Evolutionary conservation across 257 asterid species (phyloP).

Genomic region (Datura wrightii): DNA sequence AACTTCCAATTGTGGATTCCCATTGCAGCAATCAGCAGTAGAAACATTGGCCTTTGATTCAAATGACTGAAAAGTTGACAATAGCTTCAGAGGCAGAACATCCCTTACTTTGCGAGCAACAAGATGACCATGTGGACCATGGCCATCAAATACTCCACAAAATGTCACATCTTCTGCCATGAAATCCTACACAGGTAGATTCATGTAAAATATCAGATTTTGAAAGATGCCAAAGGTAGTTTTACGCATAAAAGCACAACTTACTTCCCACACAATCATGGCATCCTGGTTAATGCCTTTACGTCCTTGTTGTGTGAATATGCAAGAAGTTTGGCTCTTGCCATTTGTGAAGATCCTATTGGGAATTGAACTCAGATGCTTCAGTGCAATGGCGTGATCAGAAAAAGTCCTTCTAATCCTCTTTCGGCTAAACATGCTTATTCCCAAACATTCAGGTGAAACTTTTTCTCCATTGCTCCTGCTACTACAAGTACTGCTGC

Average conservation of each 20-base stretch:
- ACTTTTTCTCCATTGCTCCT: slow-evolving; percentile 72
- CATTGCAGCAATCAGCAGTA: slow-evolving; percentile 63
- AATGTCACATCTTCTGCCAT: slow-evolving; percentile 82
- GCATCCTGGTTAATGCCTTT: slow-evolving; percentile 98
- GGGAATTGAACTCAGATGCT: slow-evolving; percentile 73
- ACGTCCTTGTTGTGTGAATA: slow-evolving; percentile 97
- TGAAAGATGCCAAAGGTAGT: background rate
- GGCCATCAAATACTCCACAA: slow-evolving; percentile 97
- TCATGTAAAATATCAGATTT: slow-evolving; percentile 13
- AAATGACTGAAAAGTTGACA: slow-evolving; percentile 58
- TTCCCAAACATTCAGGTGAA: slow-evolving; percentile 69
- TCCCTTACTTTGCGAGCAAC: slow-evolving; percentile 97
- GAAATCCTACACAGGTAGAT: slow-evolving; percentile 64
- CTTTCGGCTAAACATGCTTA: slow-evolving; percentile 61
- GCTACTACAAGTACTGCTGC: slow-evolving; percentile 80
- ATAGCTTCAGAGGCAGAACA: slow-evolving; percentile 71
- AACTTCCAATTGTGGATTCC: slow-evolving; percentile 60
- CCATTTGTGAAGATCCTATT: slow-evolving; percentile 84
- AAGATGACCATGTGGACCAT: slow-evolving; percentile 95
- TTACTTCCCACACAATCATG: slow-evolving; percentile 98
- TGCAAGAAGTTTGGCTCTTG: slow-evolving; percentile 75
- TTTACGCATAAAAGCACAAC: slow-evolving; percentile 33
- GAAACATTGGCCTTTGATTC: slow-evolving; percentile 64
- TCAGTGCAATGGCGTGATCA: slow-evolving; percentile 62
- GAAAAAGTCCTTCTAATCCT: slow-evolving; percentile 65